Evolutionary conservation across 129 eudicot species (phyloP).

Genomic region (Gnaphalium uliginosum): DNA sequence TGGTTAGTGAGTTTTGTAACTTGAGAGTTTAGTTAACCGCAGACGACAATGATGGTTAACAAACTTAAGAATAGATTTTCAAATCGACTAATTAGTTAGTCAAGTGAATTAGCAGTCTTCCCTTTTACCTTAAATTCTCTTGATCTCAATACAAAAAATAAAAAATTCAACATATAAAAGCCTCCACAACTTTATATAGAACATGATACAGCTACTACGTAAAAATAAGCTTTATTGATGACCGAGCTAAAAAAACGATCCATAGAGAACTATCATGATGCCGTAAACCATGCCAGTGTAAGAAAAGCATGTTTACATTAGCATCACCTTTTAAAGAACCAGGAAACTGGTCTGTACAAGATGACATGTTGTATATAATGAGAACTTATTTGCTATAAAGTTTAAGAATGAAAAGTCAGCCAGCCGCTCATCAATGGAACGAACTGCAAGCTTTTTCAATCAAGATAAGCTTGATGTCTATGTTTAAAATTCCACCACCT

Average conservation of each 20-base stretch:
- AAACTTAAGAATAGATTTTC: too few species aligned
- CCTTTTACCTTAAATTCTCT: too few species aligned
- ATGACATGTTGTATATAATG: conserved; percentile 21
- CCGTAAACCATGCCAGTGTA: too few species aligned
- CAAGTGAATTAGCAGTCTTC: too few species aligned
- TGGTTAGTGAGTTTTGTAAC: too few species aligned
- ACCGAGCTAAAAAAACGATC: too few species aligned
- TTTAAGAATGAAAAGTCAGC: conserved; percentile 16
- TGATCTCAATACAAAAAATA: too few species aligned
- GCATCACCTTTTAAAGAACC: conserved; percentile 5
- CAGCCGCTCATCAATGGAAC: neutral
- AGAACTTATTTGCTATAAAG: conserved; percentile 27
- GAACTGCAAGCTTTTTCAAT: conserved; percentile 3
- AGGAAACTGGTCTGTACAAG: conserved; percentile 25
- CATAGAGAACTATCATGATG: too few species aligned
- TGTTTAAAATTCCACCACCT: conserved; percentile 73
- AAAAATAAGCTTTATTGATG: neutral
- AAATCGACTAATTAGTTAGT: too few species aligned
- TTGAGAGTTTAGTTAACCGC: too few species aligned
- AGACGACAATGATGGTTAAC: too few species aligned
- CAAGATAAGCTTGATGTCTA: conserved; percentile 41
- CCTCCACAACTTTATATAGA: neutral
- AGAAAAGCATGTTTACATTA: neutral
- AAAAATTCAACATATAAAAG: neutral
- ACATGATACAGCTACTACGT: neutral